Conservation (phyloP, 768 basidiomycete genomes). For the Pilatotrama ljubarskyi region DNA sequence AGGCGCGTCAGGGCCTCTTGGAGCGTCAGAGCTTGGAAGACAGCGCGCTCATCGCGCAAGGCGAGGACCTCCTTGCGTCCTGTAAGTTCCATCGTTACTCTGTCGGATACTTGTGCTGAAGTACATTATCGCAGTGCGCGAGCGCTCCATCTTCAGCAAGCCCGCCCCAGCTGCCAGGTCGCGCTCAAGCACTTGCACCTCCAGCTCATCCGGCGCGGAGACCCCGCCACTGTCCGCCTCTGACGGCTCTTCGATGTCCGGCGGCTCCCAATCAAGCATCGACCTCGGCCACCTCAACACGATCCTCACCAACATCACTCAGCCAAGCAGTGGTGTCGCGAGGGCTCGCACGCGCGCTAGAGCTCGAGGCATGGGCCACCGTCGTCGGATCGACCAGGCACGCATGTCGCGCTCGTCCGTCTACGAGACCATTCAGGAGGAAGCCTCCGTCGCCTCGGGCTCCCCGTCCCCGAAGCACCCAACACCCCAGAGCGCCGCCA, state of each 20-base stretch:
- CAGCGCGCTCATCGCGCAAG: slow-evolving; percentile 60
- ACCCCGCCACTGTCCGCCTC: slow-evolving; percentile 72
- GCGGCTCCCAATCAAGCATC: slow-evolving; percentile 76
- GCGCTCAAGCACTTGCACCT: slow-evolving; percentile 69
- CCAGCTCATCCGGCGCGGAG: slow-evolving; percentile 60
- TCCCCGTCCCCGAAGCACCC: slow-evolving; percentile 29
- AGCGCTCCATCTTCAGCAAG: slow-evolving; percentile 60
- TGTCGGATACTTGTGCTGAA: slow-evolving; percentile 16
- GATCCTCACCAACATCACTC: slow-evolving; percentile 54
- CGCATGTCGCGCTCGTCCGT: slow-evolving; percentile 65
- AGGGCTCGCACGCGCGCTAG: slow-evolving; percentile 47
- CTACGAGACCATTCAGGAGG: slow-evolving; percentile 82
- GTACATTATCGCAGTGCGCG: slow-evolving; percentile 30
- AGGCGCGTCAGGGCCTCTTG: slow-evolving; percentile 58
- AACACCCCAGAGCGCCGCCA: slow-evolving; percentile 10
- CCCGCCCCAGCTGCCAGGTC: slow-evolving; percentile 52
- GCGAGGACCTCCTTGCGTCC: slow-evolving; percentile 57
- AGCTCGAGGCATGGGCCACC: slow-evolving; percentile 66
- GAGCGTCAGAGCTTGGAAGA: slow-evolving; percentile 71
- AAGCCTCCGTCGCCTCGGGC: slow-evolving; percentile 40
- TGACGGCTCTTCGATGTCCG: slow-evolving; percentile 67
- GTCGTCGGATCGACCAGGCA: slow-evolving; percentile 65
- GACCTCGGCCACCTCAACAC: slow-evolving; percentile 64
- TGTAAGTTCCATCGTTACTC: slow-evolving; percentile 42
- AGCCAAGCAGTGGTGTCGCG: slow-evolving; percentile 44